Evolutionary conservation across 2,329 filamentous ascomycete species (phyloP), one percentile per base, ranked within the genome.

Genomic region (Sporothrix variecibatus): DNA sequence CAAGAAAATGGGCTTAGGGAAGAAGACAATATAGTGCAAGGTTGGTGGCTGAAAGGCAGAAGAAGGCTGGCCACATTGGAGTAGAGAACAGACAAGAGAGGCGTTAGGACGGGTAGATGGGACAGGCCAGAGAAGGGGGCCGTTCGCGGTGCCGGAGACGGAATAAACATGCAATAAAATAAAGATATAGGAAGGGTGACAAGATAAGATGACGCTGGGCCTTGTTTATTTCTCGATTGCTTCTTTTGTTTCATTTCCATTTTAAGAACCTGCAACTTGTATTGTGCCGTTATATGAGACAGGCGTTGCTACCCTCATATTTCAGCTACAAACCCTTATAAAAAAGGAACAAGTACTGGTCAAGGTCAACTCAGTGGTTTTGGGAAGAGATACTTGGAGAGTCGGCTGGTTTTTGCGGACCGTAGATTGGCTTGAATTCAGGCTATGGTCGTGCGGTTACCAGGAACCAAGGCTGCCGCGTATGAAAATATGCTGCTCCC

Each of bases 401-500:
- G 53, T 73, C 74, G 76, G 74, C 77, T 78, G 76, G 49, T 26
- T 20, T 26, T 38, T 51, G 49, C 72, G 75, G 75, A 67, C 72
- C 64, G 73, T 72, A 77, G 70, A 78, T 77, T 78, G 75, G 71
- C 23, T 73, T 43, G 74, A 38, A 76, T 77, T 78, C 76, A 78
- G 78, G 76, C 78, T 78, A 73, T 77, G 76, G 51, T 62, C 60
- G 15, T 67, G 69, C 73, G 75, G 75, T 75, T 76, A 71, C 78
- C 78, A 77, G 76, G 76, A 76, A 77, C 76, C 76, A 75, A 77
- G 73, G 73, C 70, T 72, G 23, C 56, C 58, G 71, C 9, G 20
- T 23, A 38, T 31, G 38, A 6, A 28, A 40, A 20, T 26, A 31
- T 31, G 40, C 23, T 26, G 26, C 8, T 43, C 40, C 15, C 38